A percentile compares a stretch with the other conserved stretches of the same genome.
Conservation (phyloP, 106 monocot species). For the Acorus gramineus region DNA sequence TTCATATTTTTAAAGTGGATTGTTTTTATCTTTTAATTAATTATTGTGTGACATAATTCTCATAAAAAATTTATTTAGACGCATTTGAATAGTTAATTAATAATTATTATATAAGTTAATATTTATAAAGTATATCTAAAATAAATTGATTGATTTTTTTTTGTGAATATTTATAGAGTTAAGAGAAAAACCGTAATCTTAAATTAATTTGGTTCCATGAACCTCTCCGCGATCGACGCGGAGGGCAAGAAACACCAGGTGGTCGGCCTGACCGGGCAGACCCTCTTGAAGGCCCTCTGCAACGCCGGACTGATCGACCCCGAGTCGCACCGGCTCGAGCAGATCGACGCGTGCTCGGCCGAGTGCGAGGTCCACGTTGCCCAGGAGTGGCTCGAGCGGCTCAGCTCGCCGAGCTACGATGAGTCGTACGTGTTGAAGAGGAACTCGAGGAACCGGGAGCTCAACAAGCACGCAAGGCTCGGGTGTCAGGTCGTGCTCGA, state of each 20-base stretch:
- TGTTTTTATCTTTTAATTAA: too few species aligned
- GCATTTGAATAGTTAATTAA: too few species aligned
- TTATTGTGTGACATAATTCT: too few species aligned
- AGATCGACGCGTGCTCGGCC: slow-evolving; percentile 88
- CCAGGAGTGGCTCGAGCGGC: slow-evolving; percentile 81
- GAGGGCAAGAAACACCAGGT: slow-evolving; percentile 58
- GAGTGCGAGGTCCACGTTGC: slow-evolving; percentile 96
- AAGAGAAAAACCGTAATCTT: too few species aligned
- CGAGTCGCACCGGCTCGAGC: slow-evolving; percentile 85
- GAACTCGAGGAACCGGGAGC: slow-evolving; percentile 51
- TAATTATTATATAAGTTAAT: too few species aligned
- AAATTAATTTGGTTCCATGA: slow-evolving; percentile 11
- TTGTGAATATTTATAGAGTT: too few species aligned
- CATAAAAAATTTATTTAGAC: too few species aligned
- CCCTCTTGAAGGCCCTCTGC: slow-evolving; percentile 56
- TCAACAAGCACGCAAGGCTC: slow-evolving; percentile 74
- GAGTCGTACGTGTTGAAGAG: slow-evolving; percentile 72
- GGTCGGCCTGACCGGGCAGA: slow-evolving; percentile 73
- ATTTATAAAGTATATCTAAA: too few species aligned
- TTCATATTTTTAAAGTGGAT: too few species aligned
- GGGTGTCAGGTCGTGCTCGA: slow-evolving; percentile 86
- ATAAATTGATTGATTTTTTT: too few species aligned
- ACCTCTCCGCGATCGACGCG: slow-evolving; percentile 67
- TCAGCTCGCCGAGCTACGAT: slow-evolving; percentile 62
- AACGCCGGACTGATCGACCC: slow-evolving; percentile 76